A percentile compares a stretch with the other conserved stretches of the same genome.
phyloP scores from a whole-genome alignment of 495 filamentous ascomycete species.

The Baudoinia panamericana region DNA sequence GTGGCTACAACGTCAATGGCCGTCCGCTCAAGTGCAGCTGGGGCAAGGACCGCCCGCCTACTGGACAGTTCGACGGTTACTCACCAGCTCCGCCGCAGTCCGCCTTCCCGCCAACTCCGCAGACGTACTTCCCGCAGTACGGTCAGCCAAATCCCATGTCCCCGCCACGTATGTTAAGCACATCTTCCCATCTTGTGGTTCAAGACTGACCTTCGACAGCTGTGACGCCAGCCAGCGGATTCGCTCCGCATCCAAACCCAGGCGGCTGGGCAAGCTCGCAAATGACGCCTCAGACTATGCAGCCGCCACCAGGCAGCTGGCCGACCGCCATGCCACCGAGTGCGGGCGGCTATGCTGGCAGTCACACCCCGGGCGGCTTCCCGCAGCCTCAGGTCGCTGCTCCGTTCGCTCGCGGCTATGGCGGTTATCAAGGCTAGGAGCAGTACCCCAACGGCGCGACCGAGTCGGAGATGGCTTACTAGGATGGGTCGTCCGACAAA shows the following conservation, averaged over 20 bases:
- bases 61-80: slow-evolving; percentile 67
- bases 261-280: slow-evolving; percentile 42
- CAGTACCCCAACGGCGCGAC: no score
- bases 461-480: no score
- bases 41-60: slow-evolving; percentile 96
- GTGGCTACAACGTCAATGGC: slow-evolving; percentile 93
- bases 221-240: slow-evolving; percentile 49
- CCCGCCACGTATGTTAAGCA: slow-evolving; percentile 42
- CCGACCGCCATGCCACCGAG: slow-evolving; percentile 37
- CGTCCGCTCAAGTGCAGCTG: slow-evolving; percentile 98
- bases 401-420: slow-evolving; percentile 25
- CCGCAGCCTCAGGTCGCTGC: slow-evolving; percentile 25
- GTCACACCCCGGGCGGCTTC: slow-evolving; percentile 20
- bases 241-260: slow-evolving; percentile 38
- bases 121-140: slow-evolving; percentile 90
- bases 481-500: no score
- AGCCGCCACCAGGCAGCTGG: slow-evolving; percentile 39
- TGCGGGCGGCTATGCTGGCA: slow-evolving; percentile 28
- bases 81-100: slow-evolving; percentile 37
- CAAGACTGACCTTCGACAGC: slow-evolving; percentile 45
- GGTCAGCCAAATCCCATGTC: slow-evolving; percentile 58
- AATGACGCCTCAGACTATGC: slow-evolving; percentile 2
- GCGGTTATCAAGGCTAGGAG: slow-evolving; percentile 31
- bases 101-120: slow-evolving; percentile 53
- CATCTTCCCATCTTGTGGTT: slow-evolving; percentile 33